A percentile compares a stretch with the other conserved stretches of the same genome.
phyloP scores from a whole-genome alignment of 2,329 filamentous ascomycete species.

The Colletotrichum musicola region DNA sequence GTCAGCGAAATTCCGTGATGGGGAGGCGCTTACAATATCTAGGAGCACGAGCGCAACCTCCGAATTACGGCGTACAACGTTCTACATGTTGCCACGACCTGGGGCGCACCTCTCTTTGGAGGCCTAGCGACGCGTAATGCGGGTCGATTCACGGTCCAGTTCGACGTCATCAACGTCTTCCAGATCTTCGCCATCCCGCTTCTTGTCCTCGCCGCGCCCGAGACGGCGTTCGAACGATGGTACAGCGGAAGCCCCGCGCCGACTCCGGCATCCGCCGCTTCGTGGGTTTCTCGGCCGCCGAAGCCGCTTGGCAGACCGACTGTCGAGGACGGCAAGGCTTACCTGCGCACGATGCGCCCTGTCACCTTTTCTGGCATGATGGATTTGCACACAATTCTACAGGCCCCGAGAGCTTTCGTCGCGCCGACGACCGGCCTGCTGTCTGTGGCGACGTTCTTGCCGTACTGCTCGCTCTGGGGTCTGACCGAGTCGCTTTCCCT shows the following conservation, averaged over 20 bases:
- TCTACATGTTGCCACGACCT: conserved; percentile 60
- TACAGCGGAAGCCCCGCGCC: conserved; percentile 37
- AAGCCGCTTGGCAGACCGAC: conserved; percentile 44
- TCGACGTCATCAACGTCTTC: conserved; percentile 64
- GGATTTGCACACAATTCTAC: conserved; percentile 52
- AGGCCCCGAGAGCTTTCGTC: conserved; percentile 60
- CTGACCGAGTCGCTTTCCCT: conserved; percentile 59
- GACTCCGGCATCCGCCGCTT: conserved; percentile 39
- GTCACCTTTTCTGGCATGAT: conserved; percentile 51
- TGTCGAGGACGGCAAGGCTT: conserved; percentile 49
- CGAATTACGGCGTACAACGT: conserved; percentile 61
- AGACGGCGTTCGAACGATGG: conserved; percentile 64
- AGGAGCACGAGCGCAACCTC: conserved; percentile 66
- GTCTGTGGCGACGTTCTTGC: conserved; percentile 58
- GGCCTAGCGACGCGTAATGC: conserved; percentile 59
- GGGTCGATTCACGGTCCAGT: conserved; percentile 60
- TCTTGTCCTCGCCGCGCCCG: conserved; percentile 62
- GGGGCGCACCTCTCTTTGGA: conserved; percentile 67
- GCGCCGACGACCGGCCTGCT: conserved; percentile 65
- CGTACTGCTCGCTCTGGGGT: conserved; percentile 62
- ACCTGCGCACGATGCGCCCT: conserved; percentile 55
- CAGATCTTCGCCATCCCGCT: conserved; percentile 61
- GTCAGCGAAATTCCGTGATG: neutral
- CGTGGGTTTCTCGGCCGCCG: conserved; percentile 8
- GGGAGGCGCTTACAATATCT: conserved; percentile 40